These are phyloP conservation scores for Lachnellula cervina DNA, from an alignment of 2,329 filamentous ascomycete genomes.

Conservation along the genomic window DNA sequence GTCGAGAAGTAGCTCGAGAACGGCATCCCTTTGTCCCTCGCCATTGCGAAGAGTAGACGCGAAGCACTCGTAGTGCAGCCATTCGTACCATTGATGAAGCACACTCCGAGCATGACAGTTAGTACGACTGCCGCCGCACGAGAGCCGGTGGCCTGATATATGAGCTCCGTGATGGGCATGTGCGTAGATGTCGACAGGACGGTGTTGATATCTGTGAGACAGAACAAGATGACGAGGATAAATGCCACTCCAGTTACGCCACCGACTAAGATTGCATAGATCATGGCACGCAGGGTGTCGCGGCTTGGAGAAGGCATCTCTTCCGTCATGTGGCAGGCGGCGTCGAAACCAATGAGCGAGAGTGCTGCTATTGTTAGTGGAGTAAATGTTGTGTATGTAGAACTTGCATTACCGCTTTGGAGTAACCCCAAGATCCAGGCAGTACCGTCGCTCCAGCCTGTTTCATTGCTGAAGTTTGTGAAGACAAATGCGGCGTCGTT, in stretches of 20 bases:
- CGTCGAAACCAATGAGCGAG: slow-evolving; percentile 39
- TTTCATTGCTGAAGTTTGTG: slow-evolving; percentile 38
- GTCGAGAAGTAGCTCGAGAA: background rate
- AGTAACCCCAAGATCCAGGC: slow-evolving; percentile 43
- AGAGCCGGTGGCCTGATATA: slow-evolving; percentile 37
- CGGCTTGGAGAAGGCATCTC: slow-evolving; percentile 39
- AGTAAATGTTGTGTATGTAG: no score
- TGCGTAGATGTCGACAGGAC: slow-evolving; percentile 30
- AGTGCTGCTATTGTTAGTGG: slow-evolving; percentile 29
- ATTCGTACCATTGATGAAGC: slow-evolving; percentile 42
- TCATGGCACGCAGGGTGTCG: slow-evolving; percentile 38
- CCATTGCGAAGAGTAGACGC: slow-evolving; percentile 40
- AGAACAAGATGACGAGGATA: slow-evolving; percentile 40
- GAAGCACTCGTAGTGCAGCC: slow-evolving; percentile 38
- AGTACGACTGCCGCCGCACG: slow-evolving; percentile 37
- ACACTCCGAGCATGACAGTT: slow-evolving; percentile 38
- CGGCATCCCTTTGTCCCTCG: slow-evolving; percentile 36
- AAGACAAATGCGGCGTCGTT: slow-evolving; percentile 40
- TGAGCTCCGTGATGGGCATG: slow-evolving; percentile 41
- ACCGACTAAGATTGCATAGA: slow-evolving; percentile 39
- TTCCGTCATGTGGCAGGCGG: slow-evolving; percentile 40
- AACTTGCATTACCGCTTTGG: no score
- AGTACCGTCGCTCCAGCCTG: slow-evolving; percentile 41
- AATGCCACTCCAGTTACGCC: slow-evolving; percentile 38
- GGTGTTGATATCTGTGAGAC: slow-evolving; percentile 33